Base-by-base conservation (phyloP, 2,329 filamentous ascomycete genomes). In the Colletotrichum sansevieriae region DNA sequence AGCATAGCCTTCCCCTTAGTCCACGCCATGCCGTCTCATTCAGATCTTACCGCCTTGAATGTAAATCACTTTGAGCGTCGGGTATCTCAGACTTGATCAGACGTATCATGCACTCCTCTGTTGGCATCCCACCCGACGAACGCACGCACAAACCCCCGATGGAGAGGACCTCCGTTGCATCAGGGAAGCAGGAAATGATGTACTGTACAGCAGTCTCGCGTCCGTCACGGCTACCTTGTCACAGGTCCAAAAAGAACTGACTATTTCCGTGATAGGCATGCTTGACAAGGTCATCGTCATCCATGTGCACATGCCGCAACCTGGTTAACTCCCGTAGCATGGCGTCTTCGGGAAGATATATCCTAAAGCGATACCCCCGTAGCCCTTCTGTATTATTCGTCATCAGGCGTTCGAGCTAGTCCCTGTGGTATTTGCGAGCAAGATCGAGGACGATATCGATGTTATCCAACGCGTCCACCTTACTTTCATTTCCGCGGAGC, bases 351-450 rank as follows among this genome's bases (percentile, higher is more conserved):
- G n/a, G 22, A 7, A 6, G 33, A 43, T 56, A 52, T 9, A 59
- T 29, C 10, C 4, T n/a, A 15, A 33, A 33, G 43, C 59, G 13
- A 37, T 59, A 55, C n/a, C 39, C 55, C 8, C 29, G n/a, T 39
- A 64, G 8, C 6, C 35, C 29, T 12, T 15, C 22, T 7, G 33
- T 12, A 20, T 47, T 25, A 47, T 68, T 49, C 12, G 60, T 10
- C 65, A 64, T 64, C 22, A 60, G 15, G 29, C 55, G 52, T 33
- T 54, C 25, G 4, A 68, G 59, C 8, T 54, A 63, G 33, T 11
- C 11, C 13, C 47, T 63, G 65, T 20, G 7, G 3, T 2, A 41
- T 25, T 12, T 18, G 57, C 2, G 18, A 33, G 7, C 11, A 25
- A 25, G 18, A 7, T 6, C 15, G 43, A 64, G 10, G 8, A 58